These are phyloP conservation scores for Cephalotrichum gorgonifer DNA, from an alignment of 2,329 filamentous ascomycete species.

Conservation along the genomic window DNA sequence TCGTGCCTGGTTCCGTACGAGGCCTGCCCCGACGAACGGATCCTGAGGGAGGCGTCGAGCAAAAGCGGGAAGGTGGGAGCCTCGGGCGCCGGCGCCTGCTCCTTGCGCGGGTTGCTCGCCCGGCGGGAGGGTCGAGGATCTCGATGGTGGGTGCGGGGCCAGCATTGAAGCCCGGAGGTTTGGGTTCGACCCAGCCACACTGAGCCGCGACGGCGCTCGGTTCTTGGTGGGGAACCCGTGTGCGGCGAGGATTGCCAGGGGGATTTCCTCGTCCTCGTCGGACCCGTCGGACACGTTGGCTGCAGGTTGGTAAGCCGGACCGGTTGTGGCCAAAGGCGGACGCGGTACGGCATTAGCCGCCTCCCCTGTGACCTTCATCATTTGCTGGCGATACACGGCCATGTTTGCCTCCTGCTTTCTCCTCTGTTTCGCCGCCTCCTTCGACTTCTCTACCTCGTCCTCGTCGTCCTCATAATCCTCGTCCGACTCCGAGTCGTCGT, in stretches of 20 bases:
- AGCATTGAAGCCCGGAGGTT: slow-evolving; percentile 51
- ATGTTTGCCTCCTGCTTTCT: slow-evolving; percentile 86
- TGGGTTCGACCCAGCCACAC: slow-evolving; percentile 56
- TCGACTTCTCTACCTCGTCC: slow-evolving; percentile 68
- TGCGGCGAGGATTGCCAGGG: slow-evolving; percentile 74
- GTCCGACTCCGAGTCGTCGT: slow-evolving; percentile 55
- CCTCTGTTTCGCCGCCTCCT: slow-evolving; percentile 63
- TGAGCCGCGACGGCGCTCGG: slow-evolving; percentile 60
- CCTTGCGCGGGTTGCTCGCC: background rate
- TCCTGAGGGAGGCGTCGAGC: slow-evolving; percentile 74
- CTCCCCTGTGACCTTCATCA: slow-evolving; percentile 92
- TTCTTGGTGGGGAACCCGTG: slow-evolving; percentile 79
- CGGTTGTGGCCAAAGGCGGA: slow-evolving; percentile 11
- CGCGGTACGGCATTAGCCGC: slow-evolving; percentile 27
- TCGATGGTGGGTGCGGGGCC: slow-evolving; percentile 22
- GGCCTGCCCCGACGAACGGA: slow-evolving; percentile 70
- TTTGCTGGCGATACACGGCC: slow-evolving; percentile 82
- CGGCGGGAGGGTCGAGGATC: slow-evolving; percentile 16
- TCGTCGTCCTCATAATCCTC: slow-evolving; percentile 63
- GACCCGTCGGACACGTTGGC: slow-evolving; percentile 37
- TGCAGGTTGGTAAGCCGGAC: slow-evolving; percentile 24
- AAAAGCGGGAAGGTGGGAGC: slow-evolving; percentile 61
- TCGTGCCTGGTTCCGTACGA: slow-evolving; percentile 61
- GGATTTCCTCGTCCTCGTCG: slow-evolving; percentile 82
- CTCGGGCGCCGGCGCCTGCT: background rate